phyloP scores from a whole-genome alignment of 805 yeast genomes.

The Ogataea zsoltii region DNA sequence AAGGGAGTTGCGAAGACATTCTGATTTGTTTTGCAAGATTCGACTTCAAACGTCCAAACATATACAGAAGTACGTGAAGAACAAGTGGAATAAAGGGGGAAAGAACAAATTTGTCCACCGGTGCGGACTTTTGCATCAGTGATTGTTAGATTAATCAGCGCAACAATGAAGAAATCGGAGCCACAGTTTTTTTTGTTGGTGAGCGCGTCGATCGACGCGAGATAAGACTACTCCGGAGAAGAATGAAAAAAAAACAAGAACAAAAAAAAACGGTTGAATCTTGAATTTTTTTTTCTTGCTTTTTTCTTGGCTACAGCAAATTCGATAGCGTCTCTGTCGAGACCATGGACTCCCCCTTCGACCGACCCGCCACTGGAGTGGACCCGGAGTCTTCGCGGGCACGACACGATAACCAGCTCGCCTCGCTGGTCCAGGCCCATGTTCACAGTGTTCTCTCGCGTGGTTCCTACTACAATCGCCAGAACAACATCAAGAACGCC shows the following conservation, averaged over 20 bases:
- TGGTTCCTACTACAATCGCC: conserved; percentile 10
- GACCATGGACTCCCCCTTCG: conserved; percentile 6
- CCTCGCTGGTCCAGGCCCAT: conserved; percentile 7
- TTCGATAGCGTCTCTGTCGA: neutral
- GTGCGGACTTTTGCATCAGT: too few species aligned
- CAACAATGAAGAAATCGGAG: too few species aligned
- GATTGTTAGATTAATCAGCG: too few species aligned
- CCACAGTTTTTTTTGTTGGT: neutral
- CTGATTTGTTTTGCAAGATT: neutral
- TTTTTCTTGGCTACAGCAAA: neutral
- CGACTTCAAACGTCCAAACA: neutral
- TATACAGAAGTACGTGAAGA: neutral
- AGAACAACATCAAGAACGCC: conserved; percentile 13
- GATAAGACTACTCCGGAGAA: too few species aligned
- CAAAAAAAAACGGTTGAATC: too few species aligned
- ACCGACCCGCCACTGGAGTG: conserved; percentile 3
- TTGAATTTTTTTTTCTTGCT: neutral
- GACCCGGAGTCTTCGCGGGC: conserved; percentile 4
- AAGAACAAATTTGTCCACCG: too few species aligned
- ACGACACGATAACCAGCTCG: conserved; percentile 4
- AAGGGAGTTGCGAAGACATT: conserved; percentile 35
- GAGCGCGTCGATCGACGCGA: neutral
- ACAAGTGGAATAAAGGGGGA: too few species aligned
- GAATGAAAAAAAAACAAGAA: too few species aligned
- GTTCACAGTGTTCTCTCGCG: conserved; percentile 7